Percentiles rank a stretch among this genome's conserved stretches.
phyloP scores from a whole-genome alignment of 441 rosid species.

The Iberis amara region DNA sequence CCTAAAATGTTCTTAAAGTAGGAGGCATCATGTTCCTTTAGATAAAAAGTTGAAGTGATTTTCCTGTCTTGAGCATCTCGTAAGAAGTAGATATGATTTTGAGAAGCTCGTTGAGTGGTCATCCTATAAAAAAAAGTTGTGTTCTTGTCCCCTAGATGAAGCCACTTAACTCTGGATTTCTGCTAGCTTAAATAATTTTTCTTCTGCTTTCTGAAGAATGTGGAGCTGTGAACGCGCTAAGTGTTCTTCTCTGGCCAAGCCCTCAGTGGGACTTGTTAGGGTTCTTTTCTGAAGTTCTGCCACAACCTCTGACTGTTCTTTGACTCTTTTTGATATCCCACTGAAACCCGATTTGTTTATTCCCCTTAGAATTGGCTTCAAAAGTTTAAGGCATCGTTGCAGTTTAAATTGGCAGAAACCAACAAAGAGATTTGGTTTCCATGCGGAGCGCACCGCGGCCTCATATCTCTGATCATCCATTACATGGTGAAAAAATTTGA shows the following conservation, averaged over 20 bases:
- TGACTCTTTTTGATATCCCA: neutral
- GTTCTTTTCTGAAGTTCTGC: neutral
- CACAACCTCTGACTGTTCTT: neutral
- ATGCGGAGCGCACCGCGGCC: neutral
- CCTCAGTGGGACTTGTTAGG: neutral
- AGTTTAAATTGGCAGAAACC: neutral
- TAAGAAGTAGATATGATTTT: neutral
- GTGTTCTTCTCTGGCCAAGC: neutral
- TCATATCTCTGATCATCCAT: neutral
- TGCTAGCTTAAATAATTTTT: neutral
- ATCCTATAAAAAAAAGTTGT: neutral
- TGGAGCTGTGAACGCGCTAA: no score
- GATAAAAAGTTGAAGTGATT: no score
- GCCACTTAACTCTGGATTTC: neutral
- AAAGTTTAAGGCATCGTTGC: neutral
- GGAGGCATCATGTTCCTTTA: no score
- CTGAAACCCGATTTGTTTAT: neutral
- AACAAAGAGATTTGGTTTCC: neutral
- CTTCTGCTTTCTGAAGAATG: neutral
- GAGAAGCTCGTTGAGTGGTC: neutral
- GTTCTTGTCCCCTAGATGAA: neutral
- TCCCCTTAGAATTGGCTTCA: neutral
- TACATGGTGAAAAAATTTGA: neutral
- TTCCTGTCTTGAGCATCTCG: neutral
- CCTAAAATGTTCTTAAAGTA: neutral